A percentile compares a stretch with the other conserved stretches of the same genome.
phyloP scores from a whole-genome alignment of 1,284 basidiomycete genomes.

The Gymnopus androsaceus region DNA sequence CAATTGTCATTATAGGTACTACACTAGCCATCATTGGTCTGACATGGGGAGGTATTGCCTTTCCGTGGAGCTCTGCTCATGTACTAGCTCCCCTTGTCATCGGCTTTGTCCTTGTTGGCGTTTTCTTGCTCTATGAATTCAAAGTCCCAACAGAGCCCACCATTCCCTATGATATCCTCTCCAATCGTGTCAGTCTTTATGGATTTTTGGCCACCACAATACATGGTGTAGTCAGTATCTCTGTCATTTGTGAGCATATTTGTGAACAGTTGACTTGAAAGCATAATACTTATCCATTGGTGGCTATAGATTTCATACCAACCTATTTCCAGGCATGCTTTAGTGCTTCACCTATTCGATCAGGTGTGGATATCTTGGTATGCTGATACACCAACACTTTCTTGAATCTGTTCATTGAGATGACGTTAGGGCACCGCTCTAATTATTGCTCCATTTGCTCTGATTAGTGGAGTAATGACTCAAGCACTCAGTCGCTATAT shows the following conservation, averaged over 20 bases:
- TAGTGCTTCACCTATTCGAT: conserved; percentile 30
- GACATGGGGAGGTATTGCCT: conserved; percentile 24
- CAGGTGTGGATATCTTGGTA: conserved; percentile 33
- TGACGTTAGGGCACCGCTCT: too few relatives aligned
- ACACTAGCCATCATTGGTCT: conserved; percentile 18
- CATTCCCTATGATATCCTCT: background rate
- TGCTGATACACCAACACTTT: too few relatives aligned
- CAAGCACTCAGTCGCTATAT: conserved; percentile 17
- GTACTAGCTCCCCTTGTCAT: conserved; percentile 22
- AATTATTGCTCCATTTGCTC: conserved; percentile 24
- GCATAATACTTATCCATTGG: background rate
- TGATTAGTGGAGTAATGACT: conserved; percentile 20
- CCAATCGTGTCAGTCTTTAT: background rate
- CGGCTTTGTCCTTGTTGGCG: conserved; percentile 14
- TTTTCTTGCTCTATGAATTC: conserved; percentile 22
- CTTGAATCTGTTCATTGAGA: too few relatives aligned
- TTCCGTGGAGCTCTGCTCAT: conserved; percentile 20
- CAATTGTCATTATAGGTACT: conserved; percentile 14
- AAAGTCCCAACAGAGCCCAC: background rate
- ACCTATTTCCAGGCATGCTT: conserved; percentile 38
- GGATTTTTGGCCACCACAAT: background rate
- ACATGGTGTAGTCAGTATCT: background rate
- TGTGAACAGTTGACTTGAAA: background rate
- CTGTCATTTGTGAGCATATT: background rate
- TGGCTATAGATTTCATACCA: conserved; percentile 28